A percentile compares a stretch with the other conserved stretches of the same genome.
Conservation (phyloP, 2,329 filamentous ascomycete genomes). For the Alternaria sp. region DNA sequence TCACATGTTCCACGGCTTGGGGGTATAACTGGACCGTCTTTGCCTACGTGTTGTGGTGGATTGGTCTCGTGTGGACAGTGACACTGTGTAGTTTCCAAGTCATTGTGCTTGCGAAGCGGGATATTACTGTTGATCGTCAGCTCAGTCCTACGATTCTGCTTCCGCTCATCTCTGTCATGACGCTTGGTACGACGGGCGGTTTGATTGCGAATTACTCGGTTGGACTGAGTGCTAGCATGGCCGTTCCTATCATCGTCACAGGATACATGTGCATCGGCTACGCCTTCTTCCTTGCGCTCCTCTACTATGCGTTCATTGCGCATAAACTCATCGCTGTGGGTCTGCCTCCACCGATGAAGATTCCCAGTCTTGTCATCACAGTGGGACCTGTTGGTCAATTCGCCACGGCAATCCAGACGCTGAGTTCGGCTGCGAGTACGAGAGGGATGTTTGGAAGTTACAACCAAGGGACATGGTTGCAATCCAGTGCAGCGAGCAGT, state of each 20-base stretch:
- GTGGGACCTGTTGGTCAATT: slow-evolving; percentile 30
- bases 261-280: slow-evolving; percentile 28
- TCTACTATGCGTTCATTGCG: slow-evolving; percentile 25
- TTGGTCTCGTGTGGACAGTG: slow-evolving; percentile 31
- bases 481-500: slow-evolving; percentile 18
- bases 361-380: slow-evolving; percentile 21
- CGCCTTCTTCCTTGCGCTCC: slow-evolving; percentile 23
- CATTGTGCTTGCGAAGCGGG: slow-evolving; percentile 23
- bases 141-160: slow-evolving; percentile 25
- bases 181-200: slow-evolving; percentile 26
- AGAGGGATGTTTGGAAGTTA: slow-evolving; percentile 21
- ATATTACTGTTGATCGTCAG: slow-evolving; percentile 17
- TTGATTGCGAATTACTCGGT: slow-evolving; percentile 22
- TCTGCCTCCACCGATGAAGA: slow-evolving; percentile 16
- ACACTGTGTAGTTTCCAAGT: slow-evolving; percentile 20
- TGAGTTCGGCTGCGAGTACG: slow-evolving; percentile 22
- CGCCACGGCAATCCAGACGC: slow-evolving; percentile 25
- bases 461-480: slow-evolving; percentile 22
- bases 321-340: slow-evolving; percentile 28
- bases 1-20: slow-evolving; percentile 68
- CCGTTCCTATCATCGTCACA: slow-evolving; percentile 27
- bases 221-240: slow-evolving; percentile 20
- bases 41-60: slow-evolving; percentile 33
- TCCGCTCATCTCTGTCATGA: slow-evolving; percentile 27
- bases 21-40: slow-evolving; percentile 70